Base-by-base conservation (phyloP, 495 filamentous ascomycete genomes). In the Jackrogersella multiformis region DNA sequence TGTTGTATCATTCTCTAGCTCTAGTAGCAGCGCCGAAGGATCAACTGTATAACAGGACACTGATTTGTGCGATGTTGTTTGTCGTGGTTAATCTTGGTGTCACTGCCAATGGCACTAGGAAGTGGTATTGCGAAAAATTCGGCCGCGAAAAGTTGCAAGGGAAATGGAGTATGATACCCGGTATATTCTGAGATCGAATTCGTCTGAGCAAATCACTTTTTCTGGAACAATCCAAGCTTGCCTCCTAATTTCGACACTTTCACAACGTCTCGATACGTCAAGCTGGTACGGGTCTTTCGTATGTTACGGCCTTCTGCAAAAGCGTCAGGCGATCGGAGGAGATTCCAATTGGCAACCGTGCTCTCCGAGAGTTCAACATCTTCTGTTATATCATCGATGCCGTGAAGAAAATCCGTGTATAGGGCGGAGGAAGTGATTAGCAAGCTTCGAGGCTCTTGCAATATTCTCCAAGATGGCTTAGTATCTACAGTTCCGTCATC, bases 191-290 rank as follows among this genome's bases (percentile, higher is more conserved):
- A 79, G 45, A 16, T 30, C 38, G 16, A 59, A 20, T 16, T 21
- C 5, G 34, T 13, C 24, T 32, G 36, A 6, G 64, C 44, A 67
- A 61, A 74, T 76, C 69, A 78, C 54, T 76, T 74, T 58, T 60
- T 79, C 56, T 78, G 80, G 58, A 92, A 74, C 13, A 89, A 80
- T 49, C 84, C 88, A 58, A 91, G 75, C 59, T 85, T 89, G 75
- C 81, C 86, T 23, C 90, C 90, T 35, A 96, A 73, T 55, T 89
- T 92, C 4, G 88, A 89, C 44, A 97, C 93, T 74, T 90, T 94
- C 58, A 92, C 79, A 41, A 98, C 96, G 79, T 98, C 95, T 55
- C 96, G 86, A 82, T 92, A 98, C 7, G 95, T 99, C 66, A 98
- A 80, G 76, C 94, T 97, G 23, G 88, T 86, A 72, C 95, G 86